Percentiles rank a stretch among this genome's conserved stretches.
These are phyloP conservation scores for Neofusicoccum ribis DNA, from an alignment of 2,329 filamentous ascomycete species.

Conservation along the genomic window DNA sequence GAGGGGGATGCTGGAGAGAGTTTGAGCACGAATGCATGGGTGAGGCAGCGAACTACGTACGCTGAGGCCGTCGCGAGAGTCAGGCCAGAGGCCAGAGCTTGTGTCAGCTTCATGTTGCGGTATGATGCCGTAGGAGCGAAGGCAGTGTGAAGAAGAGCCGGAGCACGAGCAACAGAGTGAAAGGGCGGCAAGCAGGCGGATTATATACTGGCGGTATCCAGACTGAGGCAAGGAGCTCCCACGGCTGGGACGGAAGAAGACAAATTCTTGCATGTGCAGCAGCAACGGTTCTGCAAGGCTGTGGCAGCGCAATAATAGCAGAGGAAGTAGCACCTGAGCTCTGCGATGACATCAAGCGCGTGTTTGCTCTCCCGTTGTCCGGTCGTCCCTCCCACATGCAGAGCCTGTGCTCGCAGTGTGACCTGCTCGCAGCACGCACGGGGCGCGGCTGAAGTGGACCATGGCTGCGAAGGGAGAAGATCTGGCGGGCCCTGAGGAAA, in stretches of 20 bases:
- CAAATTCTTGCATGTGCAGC: neutral
- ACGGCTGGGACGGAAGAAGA: neutral
- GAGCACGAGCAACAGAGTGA: neutral
- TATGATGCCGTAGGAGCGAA: neutral
- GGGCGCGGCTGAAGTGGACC: neutral
- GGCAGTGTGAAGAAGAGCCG: neutral
- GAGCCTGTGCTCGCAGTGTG: neutral
- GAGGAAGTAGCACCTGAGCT: neutral
- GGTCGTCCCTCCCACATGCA: neutral
- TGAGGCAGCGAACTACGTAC: neutral
- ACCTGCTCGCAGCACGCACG: neutral
- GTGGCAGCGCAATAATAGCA: neutral
- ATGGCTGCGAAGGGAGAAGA: neutral
- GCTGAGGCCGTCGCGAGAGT: slow-evolving; percentile 4
- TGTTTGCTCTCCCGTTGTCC: neutral
- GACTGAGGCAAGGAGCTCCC: neutral
- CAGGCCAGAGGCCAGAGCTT: neutral
- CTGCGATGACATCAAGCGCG: slow-evolving; percentile 16
- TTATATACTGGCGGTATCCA: neutral
- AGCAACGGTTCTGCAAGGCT: no score
- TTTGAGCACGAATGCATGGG: neutral
- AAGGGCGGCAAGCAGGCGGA: neutral
- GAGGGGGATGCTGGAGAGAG: neutral
- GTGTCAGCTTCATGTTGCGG: slow-evolving; percentile 8
- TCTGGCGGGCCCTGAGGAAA: neutral